Conservation (phyloP, 768 basidiomycete species). For the Suillus fuscotomentosus region DNA sequence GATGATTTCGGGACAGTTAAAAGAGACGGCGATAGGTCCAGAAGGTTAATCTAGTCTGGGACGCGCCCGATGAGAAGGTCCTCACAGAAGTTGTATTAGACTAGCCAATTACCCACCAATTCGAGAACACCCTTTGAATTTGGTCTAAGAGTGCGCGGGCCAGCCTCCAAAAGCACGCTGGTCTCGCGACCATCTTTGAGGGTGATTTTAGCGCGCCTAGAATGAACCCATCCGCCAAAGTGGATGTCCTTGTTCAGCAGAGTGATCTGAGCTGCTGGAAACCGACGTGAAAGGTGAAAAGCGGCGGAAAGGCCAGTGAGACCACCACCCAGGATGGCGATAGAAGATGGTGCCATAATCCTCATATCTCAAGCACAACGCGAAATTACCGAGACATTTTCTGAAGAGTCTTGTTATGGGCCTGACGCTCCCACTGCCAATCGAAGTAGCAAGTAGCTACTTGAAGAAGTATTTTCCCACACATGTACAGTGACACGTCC, state of each 20-base stretch:
- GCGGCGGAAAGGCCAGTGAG: slow-evolving; percentile 81
- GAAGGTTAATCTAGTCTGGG: slow-evolving; percentile 66
- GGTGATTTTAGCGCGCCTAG: slow-evolving; percentile 48
- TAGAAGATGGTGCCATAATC: slow-evolving; percentile 30
- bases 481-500: neutral
- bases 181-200: slow-evolving; percentile 27
- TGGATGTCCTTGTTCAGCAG: slow-evolving; percentile 64
- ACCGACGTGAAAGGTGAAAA: slow-evolving; percentile 68
- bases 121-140: slow-evolving; percentile 72
- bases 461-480: slow-evolving; percentile 3
- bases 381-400: neutral
- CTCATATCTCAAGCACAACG: neutral
- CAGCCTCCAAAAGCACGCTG: slow-evolving; percentile 72
- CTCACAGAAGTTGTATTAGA: neutral
- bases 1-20: slow-evolving; percentile 66
- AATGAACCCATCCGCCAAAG: slow-evolving; percentile 87
- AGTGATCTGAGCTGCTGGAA: slow-evolving; percentile 57
- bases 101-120: slow-evolving; percentile 48
- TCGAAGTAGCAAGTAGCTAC: neutral
- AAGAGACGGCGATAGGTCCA: slow-evolving; percentile 58
- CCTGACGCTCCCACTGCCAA: neutral
- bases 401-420: neutral
- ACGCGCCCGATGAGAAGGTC: slow-evolving; percentile 11
- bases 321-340: slow-evolving; percentile 79
- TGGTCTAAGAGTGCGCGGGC: slow-evolving; percentile 85